Percentiles rank a stretch among this genome's conserved stretches.
phyloP scores from a whole-genome alignment of 2,329 filamentous ascomycete species.

The Nannizzia gypsea region DNA sequence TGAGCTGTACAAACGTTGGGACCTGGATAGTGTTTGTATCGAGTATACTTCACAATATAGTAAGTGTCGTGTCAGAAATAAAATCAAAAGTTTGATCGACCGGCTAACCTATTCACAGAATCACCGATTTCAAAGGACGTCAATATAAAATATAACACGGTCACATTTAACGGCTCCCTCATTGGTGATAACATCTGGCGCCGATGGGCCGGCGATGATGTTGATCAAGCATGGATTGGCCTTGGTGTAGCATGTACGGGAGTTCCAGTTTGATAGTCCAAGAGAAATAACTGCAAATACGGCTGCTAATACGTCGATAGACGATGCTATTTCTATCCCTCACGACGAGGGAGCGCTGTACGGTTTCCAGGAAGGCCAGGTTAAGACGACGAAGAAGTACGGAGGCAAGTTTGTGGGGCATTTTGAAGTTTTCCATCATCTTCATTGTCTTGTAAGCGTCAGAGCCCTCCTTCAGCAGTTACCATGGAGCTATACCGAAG shows the following conservation, averaged over 20 bases:
- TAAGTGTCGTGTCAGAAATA: not conserved
- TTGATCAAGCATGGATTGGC: conserved; percentile 47
- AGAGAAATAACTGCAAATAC: not conserved
- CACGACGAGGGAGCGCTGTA: conserved; percentile 39
- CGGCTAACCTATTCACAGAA: not conserved
- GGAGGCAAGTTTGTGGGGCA: conserved; percentile 25
- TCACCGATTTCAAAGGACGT: conserved; percentile 31
- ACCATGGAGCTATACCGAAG: conserved; percentile 37
- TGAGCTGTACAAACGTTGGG: conserved; percentile 4
- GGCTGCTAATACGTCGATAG: conserved; percentile 20
- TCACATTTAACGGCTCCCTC: conserved; percentile 47
- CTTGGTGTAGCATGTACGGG: conserved; percentile 41
- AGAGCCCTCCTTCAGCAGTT: not conserved
- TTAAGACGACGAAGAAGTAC: conserved; percentile 44
- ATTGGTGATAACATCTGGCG: conserved; percentile 45
- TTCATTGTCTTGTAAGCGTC: conserved; percentile 18
- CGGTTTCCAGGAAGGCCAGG: conserved; percentile 44
- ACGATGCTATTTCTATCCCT: conserved; percentile 40
- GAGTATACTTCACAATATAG: conserved; percentile 11
- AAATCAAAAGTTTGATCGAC: no score
- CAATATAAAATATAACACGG: conserved; percentile 30
- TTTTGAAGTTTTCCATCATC: conserved; percentile 15
- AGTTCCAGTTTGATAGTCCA: no score
- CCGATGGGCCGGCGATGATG: conserved; percentile 38
- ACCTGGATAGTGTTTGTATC: conserved; percentile 10